Evolutionary conservation across 1,284 basidiomycete species (phyloP).

Genomic region (Moniliella sp.): DNA sequence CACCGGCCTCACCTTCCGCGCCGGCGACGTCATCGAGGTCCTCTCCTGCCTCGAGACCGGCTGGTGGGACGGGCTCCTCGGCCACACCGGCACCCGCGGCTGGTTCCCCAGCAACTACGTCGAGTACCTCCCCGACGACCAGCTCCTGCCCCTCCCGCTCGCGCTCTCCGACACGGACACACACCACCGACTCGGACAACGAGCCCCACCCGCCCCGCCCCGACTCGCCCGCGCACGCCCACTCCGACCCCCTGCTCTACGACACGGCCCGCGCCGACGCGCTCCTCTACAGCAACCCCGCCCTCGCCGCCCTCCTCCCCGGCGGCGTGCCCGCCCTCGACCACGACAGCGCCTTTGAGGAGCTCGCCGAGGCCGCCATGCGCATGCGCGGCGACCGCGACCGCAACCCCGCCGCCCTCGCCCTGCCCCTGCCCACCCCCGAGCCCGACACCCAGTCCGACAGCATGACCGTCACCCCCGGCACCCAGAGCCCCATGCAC

Average conservation of each 20-base stretch:
- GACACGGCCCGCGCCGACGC: too few species aligned
- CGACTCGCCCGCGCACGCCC: too few species aligned
- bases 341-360: constrained; percentile 16
- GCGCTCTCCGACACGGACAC: background rate
- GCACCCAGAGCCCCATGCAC: too few species aligned
- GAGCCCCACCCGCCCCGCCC: background rate
- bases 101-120: constrained; percentile 99
- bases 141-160: too few species aligned
- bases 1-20: constrained; percentile 65
- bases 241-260: too few species aligned
- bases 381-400: background rate
- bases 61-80: constrained; percentile 93
- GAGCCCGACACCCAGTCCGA: too few species aligned
- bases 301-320: too few species aligned
- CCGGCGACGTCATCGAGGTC: constrained; percentile 78
- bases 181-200: background rate
- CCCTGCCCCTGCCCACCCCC: too few species aligned
- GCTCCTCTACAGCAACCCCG: too few species aligned
- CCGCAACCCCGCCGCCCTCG: too few species aligned
- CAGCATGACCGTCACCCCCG: too few species aligned
- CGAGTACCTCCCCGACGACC: constrained; percentile 52
- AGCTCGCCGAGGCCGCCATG: constrained; percentile 21
- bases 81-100: constrained; percentile 44
- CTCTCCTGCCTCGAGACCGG: constrained; percentile 71
- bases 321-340: constrained; percentile 2